Conservation (phyloP, 305 asterid genomes). For the Nicotiana rustica region DNA sequence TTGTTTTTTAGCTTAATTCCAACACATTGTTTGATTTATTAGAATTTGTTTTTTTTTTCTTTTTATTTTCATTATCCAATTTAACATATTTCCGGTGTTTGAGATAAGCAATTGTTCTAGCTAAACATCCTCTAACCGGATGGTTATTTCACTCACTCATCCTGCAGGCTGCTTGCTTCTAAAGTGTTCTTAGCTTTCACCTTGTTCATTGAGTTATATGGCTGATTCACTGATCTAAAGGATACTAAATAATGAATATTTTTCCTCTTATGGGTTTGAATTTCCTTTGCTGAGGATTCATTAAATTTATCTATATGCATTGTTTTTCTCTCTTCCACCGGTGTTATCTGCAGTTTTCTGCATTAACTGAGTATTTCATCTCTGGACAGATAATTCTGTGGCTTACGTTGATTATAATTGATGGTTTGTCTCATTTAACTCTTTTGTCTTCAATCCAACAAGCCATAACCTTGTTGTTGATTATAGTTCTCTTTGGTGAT, state of each 20-base stretch:
- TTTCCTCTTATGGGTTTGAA: no score
- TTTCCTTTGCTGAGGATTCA: background rate
- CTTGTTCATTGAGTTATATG: constrained; percentile 26
- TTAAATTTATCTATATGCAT: background rate
- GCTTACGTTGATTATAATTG: no score
- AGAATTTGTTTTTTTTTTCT: background rate
- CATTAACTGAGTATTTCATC: background rate
- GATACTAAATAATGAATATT: constrained; percentile 28
- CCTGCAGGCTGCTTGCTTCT: background rate
- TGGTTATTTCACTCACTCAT: constrained; percentile 27
- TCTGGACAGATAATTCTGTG: background rate
- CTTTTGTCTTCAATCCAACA: background rate
- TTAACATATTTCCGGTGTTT: constrained; percentile 22
- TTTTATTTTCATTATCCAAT: background rate
- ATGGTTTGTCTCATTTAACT: background rate
- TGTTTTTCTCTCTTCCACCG: background rate
- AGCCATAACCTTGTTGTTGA: background rate
- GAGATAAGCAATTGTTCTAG: constrained; percentile 21
- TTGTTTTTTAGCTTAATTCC: constrained; percentile 22
- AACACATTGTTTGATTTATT: constrained; percentile 31
- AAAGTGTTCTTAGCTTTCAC: background rate
- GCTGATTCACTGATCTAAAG: constrained; percentile 23
- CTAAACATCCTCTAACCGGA: constrained; percentile 27
- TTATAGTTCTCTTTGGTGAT: background rate
- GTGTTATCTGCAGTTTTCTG: background rate